phyloP scores from a whole-genome alignment of 176 grass and related monocot species.

The Avena insularis region DNA sequence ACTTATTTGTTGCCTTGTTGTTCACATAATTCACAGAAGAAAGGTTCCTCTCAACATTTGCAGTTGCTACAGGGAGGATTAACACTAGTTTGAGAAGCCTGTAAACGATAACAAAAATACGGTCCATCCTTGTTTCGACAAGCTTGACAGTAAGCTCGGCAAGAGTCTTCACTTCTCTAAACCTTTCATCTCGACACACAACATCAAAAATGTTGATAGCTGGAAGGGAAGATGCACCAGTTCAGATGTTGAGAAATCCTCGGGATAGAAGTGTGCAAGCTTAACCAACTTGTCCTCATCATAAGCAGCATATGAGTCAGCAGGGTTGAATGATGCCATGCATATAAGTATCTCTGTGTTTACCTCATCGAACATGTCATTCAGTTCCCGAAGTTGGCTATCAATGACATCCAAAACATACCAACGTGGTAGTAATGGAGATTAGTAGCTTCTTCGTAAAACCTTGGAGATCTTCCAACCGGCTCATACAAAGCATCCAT shows the following conservation, averaged over 20 bases:
- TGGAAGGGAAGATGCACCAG: neutral
- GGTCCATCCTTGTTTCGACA: neutral
- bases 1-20: neutral
- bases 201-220: neutral
- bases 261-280: slow-evolving; percentile 24
- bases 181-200: neutral
- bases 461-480: slow-evolving; percentile 12
- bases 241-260: slow-evolving; percentile 7
- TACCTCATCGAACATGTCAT: slow-evolving; percentile 8
- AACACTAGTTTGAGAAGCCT: slow-evolving; percentile 3
- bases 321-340: slow-evolving; percentile 21
- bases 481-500: slow-evolving; percentile 15
- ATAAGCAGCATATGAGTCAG: neutral
- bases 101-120: neutral
- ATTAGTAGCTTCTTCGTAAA: slow-evolving; percentile 4
- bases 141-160: slow-evolving; percentile 12
- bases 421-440: neutral
- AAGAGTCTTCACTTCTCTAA: neutral
- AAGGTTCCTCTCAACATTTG: neutral
- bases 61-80: slow-evolving; percentile 7
- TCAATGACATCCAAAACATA: slow-evolving; percentile 24
- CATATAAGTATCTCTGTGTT: slow-evolving; percentile 3
- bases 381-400: slow-evolving; percentile 5
- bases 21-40: slow-evolving; percentile 16
- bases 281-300: slow-evolving; percentile 23